Conservation (phyloP, 2,329 filamentous ascomycete species). For the Juglanconis juglandina region DNA sequence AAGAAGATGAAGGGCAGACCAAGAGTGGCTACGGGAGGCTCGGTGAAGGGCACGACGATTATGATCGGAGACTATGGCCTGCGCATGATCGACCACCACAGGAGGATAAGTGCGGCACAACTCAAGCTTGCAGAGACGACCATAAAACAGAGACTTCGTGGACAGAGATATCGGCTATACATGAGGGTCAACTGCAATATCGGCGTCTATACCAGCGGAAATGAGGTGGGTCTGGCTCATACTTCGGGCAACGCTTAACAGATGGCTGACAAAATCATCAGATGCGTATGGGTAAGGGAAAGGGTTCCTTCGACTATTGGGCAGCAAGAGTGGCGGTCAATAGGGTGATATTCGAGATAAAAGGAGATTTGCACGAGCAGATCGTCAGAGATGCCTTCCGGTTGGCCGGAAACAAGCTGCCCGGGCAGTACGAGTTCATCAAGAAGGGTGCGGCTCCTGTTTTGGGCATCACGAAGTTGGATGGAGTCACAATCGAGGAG, state of each 20-base stretch:
- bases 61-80: conserved; percentile 95
- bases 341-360: conserved; percentile 88
- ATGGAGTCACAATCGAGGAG: conserved; percentile 74
- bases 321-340: conserved; percentile 84
- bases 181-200: conserved; percentile 89
- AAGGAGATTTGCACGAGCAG: conserved; percentile 90
- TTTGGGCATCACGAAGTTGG: conserved; percentile 88
- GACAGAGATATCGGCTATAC: conserved; percentile 88
- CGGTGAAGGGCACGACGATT: conserved; percentile 87
- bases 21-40: conserved; percentile 85
- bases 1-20: conserved; percentile 91
- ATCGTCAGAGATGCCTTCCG: conserved; percentile 90
- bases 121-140: conserved; percentile 91
- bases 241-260: neutral
- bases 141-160: conserved; percentile 82
- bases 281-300: conserved; percentile 98
- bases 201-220: conserved; percentile 91
- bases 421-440: conserved; percentile 88
- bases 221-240: conserved; percentile 60
- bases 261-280: conserved; percentile 27
- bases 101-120: conserved; percentile 80
- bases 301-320: conserved; percentile 97
- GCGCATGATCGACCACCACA: conserved; percentile 89
- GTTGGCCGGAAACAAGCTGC: conserved; percentile 90
- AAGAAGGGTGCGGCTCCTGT: conserved; percentile 86